phyloP scores from a whole-genome alignment of 495 filamentous ascomycete species.

The Aspergillus ellipticus region DNA sequence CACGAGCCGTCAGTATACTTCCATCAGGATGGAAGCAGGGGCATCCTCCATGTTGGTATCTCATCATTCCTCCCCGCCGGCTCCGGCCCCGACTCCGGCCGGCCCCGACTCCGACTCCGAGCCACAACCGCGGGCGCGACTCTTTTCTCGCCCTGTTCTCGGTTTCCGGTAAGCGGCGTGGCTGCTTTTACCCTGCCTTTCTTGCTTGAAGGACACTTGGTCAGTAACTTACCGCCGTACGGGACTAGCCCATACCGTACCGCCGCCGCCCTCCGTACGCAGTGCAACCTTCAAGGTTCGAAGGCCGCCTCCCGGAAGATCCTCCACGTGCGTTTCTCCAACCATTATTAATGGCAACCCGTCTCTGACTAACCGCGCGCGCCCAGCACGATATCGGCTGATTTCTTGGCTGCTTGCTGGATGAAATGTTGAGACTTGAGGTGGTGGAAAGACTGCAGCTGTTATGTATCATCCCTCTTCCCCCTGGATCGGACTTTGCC shows the following conservation, averaged over 20 bases:
- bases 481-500: no score
- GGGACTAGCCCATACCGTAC: neutral
- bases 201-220: no score
- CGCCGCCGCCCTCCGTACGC: neutral
- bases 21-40: neutral
- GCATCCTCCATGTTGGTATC: no score
- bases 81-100: neutral
- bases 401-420: neutral
- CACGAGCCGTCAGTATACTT: no score
- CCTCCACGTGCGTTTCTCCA: slow-evolving; percentile 18
- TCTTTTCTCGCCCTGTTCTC: neutral
- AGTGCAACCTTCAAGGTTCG: slow-evolving; percentile 12
- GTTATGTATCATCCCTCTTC: no score
- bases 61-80: no score
- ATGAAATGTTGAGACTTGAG: no score
- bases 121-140: neutral
- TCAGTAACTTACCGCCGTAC: neutral
- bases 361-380: neutral
- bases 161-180: neutral
- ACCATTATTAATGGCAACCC: neutral
- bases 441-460: no score
- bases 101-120: neutral
- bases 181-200: neutral
- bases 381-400: neutral
- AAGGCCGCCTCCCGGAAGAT: slow-evolving; percentile 18